phyloP scores from a whole-genome alignment of 306 rosid species.

The Fragaria ananassa region DNA sequence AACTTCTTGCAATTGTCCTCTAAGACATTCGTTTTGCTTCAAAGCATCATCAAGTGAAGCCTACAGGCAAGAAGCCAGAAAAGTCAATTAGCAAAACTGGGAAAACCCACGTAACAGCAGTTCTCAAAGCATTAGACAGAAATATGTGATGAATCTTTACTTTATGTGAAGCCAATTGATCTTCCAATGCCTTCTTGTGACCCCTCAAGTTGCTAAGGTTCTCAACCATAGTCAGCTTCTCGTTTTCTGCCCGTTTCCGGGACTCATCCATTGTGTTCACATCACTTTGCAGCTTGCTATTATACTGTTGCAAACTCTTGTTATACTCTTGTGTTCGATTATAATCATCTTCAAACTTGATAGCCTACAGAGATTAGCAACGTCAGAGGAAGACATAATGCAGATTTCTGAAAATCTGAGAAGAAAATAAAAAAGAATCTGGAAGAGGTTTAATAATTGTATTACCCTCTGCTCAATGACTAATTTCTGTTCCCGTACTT shows the following conservation, averaged over 20 bases:
- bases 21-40: slow-evolving; percentile 69
- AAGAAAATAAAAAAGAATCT: background rate
- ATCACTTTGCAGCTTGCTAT: slow-evolving; percentile 72
- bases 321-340: slow-evolving; percentile 82
- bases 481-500: slow-evolving; percentile 54
- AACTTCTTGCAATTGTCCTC: slow-evolving; percentile 67
- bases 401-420: background rate
- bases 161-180: slow-evolving; percentile 58
- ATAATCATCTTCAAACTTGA: slow-evolving; percentile 70
- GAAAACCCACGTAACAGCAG: background rate
- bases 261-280: slow-evolving; percentile 61
- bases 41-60: slow-evolving; percentile 59
- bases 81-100: background rate
- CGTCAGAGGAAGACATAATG: background rate
- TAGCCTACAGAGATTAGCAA: slow-evolving; percentile 47
- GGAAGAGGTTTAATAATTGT: background rate
- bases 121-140: background rate
- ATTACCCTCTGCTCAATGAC: slow-evolving; percentile 69
- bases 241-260: slow-evolving; percentile 65
- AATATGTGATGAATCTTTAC: slow-evolving; percentile 32
- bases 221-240: slow-evolving; percentile 76
- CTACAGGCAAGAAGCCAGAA: slow-evolving; percentile 31
- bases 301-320: slow-evolving; percentile 78
- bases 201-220: slow-evolving; percentile 68
- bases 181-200: slow-evolving; percentile 74